Conservation (phyloP, 352 stramenopile species). For the Phytophthora fragariae region DNA sequence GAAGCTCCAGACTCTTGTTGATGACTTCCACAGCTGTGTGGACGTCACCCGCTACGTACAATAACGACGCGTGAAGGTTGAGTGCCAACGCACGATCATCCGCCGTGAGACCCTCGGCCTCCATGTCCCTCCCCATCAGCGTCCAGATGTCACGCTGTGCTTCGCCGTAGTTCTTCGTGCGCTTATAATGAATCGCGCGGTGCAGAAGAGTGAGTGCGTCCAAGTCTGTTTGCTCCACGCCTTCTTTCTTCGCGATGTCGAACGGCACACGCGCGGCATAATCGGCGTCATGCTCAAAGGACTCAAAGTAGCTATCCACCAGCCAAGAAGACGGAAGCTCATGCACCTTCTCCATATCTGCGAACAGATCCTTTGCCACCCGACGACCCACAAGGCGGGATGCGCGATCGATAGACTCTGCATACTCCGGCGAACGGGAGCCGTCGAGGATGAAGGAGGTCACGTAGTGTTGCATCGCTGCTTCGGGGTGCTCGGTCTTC, state of each 20-base stretch:
- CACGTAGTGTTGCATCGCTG: constrained; percentile 87
- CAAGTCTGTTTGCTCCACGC: constrained; percentile 46
- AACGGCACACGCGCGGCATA: constrained; percentile 61
- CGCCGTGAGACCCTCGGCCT: constrained; percentile 40
- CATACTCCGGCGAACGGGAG: constrained; percentile 72
- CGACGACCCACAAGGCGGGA: constrained; percentile 69
- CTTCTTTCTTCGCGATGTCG: constrained; percentile 68
- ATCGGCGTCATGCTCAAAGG: constrained; percentile 84
- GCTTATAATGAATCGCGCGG: constrained; percentile 76
- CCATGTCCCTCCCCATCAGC: constrained; percentile 50
- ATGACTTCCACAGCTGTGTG: constrained; percentile 75
- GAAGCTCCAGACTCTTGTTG: constrained; percentile 60
- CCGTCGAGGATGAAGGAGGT: constrained; percentile 85
- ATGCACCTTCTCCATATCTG: constrained; percentile 73
- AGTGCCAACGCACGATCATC: constrained; percentile 62
- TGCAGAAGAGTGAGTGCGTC: constrained; percentile 62
- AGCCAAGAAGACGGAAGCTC: constrained; percentile 83
- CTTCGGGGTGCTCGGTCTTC: constrained; percentile 51
- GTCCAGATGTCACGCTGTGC: constrained; percentile 59
- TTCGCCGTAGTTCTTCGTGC: constrained; percentile 55
- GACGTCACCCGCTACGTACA: constrained; percentile 85
- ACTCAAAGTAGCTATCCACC: constrained; percentile 88
- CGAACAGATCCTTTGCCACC: constrained; percentile 75
- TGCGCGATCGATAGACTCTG: constrained; percentile 77
- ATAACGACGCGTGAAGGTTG: constrained; percentile 83